Evolutionary conservation across 768 basidiomycete species (phyloP), one percentile per base, ranked within the genome.

Genomic region (Boletus sp.): DNA sequence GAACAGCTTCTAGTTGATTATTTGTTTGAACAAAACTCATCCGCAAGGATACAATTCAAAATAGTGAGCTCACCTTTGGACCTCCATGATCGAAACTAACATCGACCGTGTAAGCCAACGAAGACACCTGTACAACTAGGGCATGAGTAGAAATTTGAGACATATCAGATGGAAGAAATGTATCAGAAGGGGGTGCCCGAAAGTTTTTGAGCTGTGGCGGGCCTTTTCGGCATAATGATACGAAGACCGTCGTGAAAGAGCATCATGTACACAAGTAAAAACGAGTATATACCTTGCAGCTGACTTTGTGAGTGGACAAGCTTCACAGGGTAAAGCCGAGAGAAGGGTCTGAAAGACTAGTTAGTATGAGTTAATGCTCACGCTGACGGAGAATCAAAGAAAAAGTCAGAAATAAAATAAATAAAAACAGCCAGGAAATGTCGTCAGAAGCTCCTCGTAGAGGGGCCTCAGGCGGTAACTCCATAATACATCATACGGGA

Each of bases 1-100:
- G 70, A 89, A 89, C 87, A 89, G 87, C 87, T 87, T 89, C 87
- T 89, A 89, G 87, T 88, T 86, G 85, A 87, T 85, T 74, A 66
- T 80, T 73, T 72, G 75, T 76, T 75, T 72, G 11, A 9, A 53
- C 34, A 9, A 52, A 29, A 42, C 19, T 71, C 68, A 71, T 69
- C 46, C 69, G 35, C 34, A 11, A 42, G n/a, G 50, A 50, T 15
- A 25, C 0, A 0, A 29, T 21, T 19, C 8, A 30, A n/a, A 11
- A n/a, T 3, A 5, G 7, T 3, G 1, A 32, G 14, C 57, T 61
- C 40, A 69, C 66, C 56, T 55, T 34, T 5, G 7, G 5, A n/a
- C 1, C 0, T n/a, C 8, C 3, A 2, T 4, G 1, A 0, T n/a
- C 23, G 9, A 23, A 43, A 19, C 10, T 63, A 83, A 79, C 0